Base-by-base conservation (phyloP, 23 red algal species). In the Gracilaria gracilis region DNA sequence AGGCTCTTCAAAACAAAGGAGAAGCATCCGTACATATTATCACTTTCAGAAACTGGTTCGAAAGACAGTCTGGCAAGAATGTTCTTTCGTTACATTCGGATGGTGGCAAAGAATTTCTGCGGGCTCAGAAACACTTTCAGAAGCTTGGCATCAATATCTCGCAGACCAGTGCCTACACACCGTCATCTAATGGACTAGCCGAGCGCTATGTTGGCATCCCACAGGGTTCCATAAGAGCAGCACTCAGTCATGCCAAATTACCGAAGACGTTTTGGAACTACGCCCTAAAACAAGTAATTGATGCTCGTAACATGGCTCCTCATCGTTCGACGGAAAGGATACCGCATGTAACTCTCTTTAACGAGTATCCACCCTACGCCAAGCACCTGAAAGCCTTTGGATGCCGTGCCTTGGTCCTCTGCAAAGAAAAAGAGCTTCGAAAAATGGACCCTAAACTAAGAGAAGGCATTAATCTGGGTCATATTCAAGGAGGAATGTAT, bases 401-500 rank as follows among this genome's bases (percentile, higher is more conserved):
- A 17, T 89, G 86, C 64, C 69, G 35, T 37, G 86, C 25, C 19
- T 37, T 59, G 9, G 34, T 64, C 6, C 44, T 25, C 6, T 51
- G 24, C 20, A 37, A 16, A 19, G 55, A 48, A n/a, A 17, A 34
- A 4, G 32, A 80, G 61, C 35, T 16, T 25, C 21, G 27, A 36
- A 79, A 57, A 23, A 29, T 89, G 29, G 32, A 70, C 16, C 4
- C 71, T 28, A 0, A 72, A 48, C 35, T 80, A 40, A 27, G 6
- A 15, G 50, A 64, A 17, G 86, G 86, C n/a, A 28, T 89, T 34
- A 29, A 78, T 54, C 75, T 89, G n/a, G 50, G 37, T 34, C 67
- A 89, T 71, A 25, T 66, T 28, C 24, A 73, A 32, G 71, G 86
- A 32, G 86, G 67, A 58, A 67, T 89, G 34, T 89, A 89, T 24